Conservation (phyloP, 108 stramenopile genomes). For the Nannochloropsis gaditana region DNA sequence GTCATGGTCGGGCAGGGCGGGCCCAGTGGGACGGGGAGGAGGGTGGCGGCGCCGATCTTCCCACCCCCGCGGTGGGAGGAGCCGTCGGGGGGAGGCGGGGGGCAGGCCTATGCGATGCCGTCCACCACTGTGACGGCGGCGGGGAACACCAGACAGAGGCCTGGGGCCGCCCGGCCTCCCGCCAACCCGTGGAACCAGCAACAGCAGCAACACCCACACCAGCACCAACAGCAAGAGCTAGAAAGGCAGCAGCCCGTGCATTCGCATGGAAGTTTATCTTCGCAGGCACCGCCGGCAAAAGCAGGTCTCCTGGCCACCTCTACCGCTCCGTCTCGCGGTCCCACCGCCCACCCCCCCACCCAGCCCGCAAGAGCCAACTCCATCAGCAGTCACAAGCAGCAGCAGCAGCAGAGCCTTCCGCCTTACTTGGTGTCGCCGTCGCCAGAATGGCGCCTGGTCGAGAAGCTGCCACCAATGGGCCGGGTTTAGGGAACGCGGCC, state of each 20-base stretch:
- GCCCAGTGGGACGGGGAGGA: conserved; percentile 52
- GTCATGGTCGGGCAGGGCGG: conserved; percentile 48
- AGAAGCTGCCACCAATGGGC: background rate
- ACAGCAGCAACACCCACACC: background rate
- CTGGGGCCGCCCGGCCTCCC: background rate
- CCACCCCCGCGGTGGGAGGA: conserved; percentile 52
- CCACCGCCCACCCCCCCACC: background rate
- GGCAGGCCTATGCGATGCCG: background rate
- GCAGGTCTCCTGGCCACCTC: background rate
- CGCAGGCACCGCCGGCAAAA: background rate
- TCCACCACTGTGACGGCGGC: background rate
- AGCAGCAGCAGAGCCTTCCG: background rate
- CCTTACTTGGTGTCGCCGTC: background rate
- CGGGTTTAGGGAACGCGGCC: background rate
- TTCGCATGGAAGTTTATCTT: background rate
- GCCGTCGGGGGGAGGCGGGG: background rate
- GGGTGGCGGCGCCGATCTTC: conserved; percentile 37
- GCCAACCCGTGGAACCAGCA: background rate
- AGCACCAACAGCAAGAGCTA: conserved; percentile 21
- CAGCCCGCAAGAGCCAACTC: background rate
- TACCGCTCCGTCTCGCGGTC: background rate
- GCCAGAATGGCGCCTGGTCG: background rate
- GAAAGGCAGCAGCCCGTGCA: conserved; percentile 13
- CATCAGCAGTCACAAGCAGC: background rate
- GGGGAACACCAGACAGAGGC: background rate